Evolutionary conservation across 805 yeast species (phyloP), one percentile per base, ranked within the genome.

Genomic region (Dipodascopsis uninucleata): DNA sequence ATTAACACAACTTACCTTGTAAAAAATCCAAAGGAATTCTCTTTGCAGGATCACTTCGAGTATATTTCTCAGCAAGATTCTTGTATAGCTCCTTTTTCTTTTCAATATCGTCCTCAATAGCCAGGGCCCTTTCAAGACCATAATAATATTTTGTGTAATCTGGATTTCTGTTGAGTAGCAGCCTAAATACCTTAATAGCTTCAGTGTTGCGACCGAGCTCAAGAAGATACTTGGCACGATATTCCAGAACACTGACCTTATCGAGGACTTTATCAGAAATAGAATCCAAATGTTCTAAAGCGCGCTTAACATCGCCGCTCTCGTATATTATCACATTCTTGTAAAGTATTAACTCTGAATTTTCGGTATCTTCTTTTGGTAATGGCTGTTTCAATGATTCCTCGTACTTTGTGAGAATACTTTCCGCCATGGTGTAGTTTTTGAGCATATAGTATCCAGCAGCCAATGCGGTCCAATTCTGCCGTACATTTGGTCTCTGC

Each of bases 381-480:
- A 83, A 67, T 55, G 81, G 81, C 14, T 81, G 90, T 56, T 74
- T 75, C 26, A 87, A 77, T 25, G 85, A 67, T 24, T 76, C 81
- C 63, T 90, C 96, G 58, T 85, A 86, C 57, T 83, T 80, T 17
- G 76, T 61, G 56, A 89, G 72, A 1, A 90, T 84, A 44, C 76
- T 76, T 44, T 81, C 81, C 5, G 96, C 90, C 20, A 77, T 77
- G 28, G 69, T 70, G 58, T 72, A 75, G 58, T 88, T 85, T 21
- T 76, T 75, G 61, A 77, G 77, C 61, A 89, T 70, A 63, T 85
- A 85, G 61, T 83, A 86, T 1, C 97, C 95, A 33, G 87, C 73
- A 1, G 95, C 96, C 40, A 84, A 72, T 0, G 82, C 81, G 1
- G 95, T 84, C 96, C 96, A 89, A 61, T 86, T 85, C 50, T 90